Evolutionary conservation across 768 basidiomycete genomes (phyloP).

Genomic region (Scleroderma bovista): DNA sequence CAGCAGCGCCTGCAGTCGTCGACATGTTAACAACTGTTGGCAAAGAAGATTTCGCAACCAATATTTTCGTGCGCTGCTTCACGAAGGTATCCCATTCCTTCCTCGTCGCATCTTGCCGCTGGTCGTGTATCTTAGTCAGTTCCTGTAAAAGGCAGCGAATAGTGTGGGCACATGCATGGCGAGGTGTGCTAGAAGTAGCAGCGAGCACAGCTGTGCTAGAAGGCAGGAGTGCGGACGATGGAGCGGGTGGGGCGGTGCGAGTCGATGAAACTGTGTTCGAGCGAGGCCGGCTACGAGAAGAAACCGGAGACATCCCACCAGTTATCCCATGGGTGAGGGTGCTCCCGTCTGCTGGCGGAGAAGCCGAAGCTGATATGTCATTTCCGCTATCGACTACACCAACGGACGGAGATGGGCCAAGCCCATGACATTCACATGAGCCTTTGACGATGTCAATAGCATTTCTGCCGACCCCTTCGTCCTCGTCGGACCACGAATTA

Average conservation of each 20-base stretch:
- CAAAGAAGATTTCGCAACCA: slow-evolving; percentile 20
- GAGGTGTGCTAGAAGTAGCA: slow-evolving; percentile 57
- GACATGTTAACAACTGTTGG: slow-evolving; percentile 14
- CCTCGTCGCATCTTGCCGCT: slow-evolving; percentile 59
- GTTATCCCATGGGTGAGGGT: slow-evolving; percentile 26
- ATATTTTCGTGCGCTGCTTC: slow-evolving; percentile 53
- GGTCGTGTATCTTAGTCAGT: slow-evolving; percentile 79
- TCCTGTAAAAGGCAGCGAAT: slow-evolving; percentile 68
- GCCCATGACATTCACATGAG: slow-evolving; percentile 37
- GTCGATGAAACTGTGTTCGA: slow-evolving; percentile 34
- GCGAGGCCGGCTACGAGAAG: slow-evolving; percentile 45
- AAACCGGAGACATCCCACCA: slow-evolving; percentile 40
- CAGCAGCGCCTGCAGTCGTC: slow-evolving; percentile 46
- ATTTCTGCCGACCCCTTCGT: slow-evolving; percentile 35
- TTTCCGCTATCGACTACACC: slow-evolving; percentile 9
- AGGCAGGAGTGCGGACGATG: slow-evolving; percentile 5
- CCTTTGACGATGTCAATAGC: slow-evolving; percentile 36
- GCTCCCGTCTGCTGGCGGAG: slow-evolving; percentile 14
- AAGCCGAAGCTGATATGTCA: slow-evolving; percentile 7
- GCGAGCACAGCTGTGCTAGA: slow-evolving; percentile 48
- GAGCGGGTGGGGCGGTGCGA: slow-evolving; percentile 10
- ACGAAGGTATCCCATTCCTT: slow-evolving; percentile 91
- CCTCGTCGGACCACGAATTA: slow-evolving; percentile 71
- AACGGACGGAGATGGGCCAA: slow-evolving; percentile 4
- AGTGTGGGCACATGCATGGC: slow-evolving; percentile 71